Evolutionary conservation across 768 basidiomycete species (phyloP).

Genomic region (Lactifluus piperatus): DNA sequence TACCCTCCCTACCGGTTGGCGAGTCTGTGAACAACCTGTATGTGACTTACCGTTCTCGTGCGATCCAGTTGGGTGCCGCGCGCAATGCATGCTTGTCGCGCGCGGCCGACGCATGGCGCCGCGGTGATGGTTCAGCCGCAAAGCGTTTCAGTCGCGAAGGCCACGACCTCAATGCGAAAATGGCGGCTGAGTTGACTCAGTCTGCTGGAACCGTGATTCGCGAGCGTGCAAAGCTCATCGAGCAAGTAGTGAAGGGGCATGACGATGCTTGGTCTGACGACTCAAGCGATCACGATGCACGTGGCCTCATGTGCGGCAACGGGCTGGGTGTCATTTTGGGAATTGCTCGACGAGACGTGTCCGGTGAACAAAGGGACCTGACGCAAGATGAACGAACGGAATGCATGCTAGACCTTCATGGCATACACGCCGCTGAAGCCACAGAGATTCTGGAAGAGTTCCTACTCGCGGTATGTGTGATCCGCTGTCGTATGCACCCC

Average conservation of each 20-base stretch:
- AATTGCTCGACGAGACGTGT: conserved; percentile 51
- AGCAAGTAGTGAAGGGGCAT: conserved; percentile 63
- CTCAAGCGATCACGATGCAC: conserved; percentile 59
- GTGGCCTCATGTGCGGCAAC: conserved; percentile 71
- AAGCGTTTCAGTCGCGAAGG: conserved; percentile 93
- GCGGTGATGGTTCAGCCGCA: conserved; percentile 92
- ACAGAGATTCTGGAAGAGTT: conserved; percentile 87
- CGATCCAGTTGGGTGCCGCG: conserved; percentile 86
- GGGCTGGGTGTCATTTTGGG: conserved; percentile 85
- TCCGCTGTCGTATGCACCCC: not conserved
- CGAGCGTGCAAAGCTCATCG: conserved; percentile 68
- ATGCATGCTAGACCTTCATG: conserved; percentile 81
- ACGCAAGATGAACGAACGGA: conserved; percentile 89
- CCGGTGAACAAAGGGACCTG: conserved; percentile 45
- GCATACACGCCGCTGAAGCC: conserved; percentile 88
- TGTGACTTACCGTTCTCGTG: conserved; percentile 80
- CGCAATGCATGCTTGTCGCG: conserved; percentile 90
- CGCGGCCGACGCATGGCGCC: conserved; percentile 92
- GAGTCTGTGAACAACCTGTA: conserved; percentile 73
- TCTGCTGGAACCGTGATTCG: conserved; percentile 81
- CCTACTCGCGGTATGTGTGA: conserved; percentile 63
- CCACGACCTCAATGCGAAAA: conserved; percentile 86
- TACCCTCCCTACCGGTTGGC: conserved; percentile 88
- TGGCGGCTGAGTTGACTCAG: conserved; percentile 75
- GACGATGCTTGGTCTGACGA: conserved; percentile 80